phyloP scores from a whole-genome alignment of 78 protist species.

The Guillardia theta region DNA sequence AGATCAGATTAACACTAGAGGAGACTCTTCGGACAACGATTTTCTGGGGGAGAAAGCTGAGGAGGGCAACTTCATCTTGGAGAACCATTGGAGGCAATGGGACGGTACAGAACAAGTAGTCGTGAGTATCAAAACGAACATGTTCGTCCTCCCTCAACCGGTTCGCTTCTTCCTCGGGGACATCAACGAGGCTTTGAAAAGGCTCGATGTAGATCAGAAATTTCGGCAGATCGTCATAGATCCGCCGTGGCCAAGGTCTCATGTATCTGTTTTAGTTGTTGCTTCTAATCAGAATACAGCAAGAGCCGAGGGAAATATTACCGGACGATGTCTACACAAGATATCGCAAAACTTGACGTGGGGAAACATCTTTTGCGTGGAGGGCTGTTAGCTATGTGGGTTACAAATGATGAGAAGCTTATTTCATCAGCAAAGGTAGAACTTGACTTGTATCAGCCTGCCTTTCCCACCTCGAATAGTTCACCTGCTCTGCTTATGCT shows the following conservation, averaged over 20 bases:
- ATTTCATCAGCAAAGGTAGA: no score
- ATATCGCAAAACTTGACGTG: neutral
- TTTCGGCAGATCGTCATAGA: neutral
- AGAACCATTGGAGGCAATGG: no score
- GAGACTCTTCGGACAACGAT: no score
- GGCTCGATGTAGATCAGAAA: neutral
- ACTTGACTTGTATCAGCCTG: no score
- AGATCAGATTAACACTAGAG: no score
- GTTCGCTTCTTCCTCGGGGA: neutral
- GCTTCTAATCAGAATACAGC: neutral
- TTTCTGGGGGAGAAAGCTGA: no score
- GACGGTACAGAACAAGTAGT: no score
- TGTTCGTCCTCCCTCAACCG: neutral
- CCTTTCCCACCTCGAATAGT: neutral
- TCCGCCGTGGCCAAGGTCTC: constrained; percentile 34
- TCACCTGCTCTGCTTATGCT: no score
- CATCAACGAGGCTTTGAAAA: neutral
- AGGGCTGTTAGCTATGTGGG: constrained; percentile 6
- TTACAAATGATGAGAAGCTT: neutral
- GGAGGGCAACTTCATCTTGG: no score
- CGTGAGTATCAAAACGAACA: neutral
- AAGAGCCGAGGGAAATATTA: neutral
- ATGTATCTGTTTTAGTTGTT: neutral
- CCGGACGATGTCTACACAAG: neutral
- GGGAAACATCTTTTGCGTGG: neutral